phyloP scores from a whole-genome alignment of 169 alveolate species.

The Pseudocohnilembus persalinus region DNA sequence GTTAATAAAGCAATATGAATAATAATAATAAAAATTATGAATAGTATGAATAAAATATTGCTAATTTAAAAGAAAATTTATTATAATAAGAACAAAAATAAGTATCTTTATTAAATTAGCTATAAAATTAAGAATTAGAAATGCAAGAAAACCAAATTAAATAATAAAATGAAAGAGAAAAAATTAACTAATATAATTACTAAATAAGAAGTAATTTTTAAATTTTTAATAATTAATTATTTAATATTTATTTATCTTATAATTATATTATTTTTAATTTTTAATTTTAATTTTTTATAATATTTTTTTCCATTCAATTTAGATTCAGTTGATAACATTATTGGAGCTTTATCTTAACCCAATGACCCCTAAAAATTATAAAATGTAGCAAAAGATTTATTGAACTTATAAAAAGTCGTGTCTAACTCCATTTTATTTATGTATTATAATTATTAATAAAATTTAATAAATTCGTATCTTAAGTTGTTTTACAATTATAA shows the following conservation, averaged over 20 bases:
- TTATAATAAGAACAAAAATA: not conserved
- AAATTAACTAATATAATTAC: not conserved
- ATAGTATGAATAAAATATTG: conserved; percentile 23
- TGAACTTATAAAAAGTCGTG: conserved; percentile 15
- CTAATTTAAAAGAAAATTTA: not conserved
- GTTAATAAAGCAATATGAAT: not conserved
- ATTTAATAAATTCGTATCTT: too few species aligned
- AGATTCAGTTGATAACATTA: conserved; percentile 33
- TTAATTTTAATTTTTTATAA: not conserved
- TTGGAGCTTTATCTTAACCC: conserved; percentile 35
- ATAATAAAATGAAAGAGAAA: not conserved
- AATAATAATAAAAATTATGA: not conserved
- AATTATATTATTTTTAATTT: too few species aligned
- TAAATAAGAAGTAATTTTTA: not conserved
- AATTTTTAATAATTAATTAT: not conserved
- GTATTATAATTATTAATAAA: too few species aligned
- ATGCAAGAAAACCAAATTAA: not conserved
- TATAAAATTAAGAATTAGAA: not conserved
- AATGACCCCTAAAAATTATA: conserved; percentile 27
- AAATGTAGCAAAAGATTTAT: conserved; percentile 33
- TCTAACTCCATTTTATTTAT: too few species aligned
- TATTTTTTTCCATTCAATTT: not conserved
- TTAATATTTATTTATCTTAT: too few species aligned
- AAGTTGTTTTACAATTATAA: too few species aligned
- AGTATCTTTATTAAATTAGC: not conserved